phyloP scores from a whole-genome alignment of 2,329 filamentous ascomycete genomes.

The Aspergillus oerlinghausenensis region DNA sequence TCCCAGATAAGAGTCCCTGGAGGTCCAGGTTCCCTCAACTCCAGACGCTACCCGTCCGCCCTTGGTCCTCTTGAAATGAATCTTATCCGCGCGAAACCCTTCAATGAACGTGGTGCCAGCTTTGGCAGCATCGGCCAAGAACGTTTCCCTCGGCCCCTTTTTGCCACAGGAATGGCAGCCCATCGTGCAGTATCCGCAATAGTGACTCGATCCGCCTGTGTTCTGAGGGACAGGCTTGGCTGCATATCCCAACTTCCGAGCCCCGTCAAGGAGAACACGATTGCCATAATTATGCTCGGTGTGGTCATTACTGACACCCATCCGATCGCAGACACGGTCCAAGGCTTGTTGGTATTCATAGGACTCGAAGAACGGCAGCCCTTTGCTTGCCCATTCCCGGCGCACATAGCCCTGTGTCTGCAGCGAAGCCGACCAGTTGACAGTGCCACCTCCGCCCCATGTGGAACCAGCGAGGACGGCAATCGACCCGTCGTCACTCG shows the following conservation, averaged over 20 bases:
- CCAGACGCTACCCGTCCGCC: constrained; percentile 61
- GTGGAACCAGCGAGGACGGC: constrained; percentile 63
- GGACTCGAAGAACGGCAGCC: constrained; percentile 69
- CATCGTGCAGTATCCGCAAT: constrained; percentile 63
- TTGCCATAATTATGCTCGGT: constrained; percentile 73
- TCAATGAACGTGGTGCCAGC: constrained; percentile 79
- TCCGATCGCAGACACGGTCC: constrained; percentile 71
- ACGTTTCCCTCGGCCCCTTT: constrained; percentile 71
- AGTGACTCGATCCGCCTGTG: constrained; percentile 66
- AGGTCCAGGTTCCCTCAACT: constrained; percentile 69
- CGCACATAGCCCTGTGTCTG: constrained; percentile 72
- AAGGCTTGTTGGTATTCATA: constrained; percentile 71
- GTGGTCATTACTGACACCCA: constrained; percentile 66
- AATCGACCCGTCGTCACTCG: constrained; percentile 55
- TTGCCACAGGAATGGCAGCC: constrained; percentile 66
- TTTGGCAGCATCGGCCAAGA: constrained; percentile 71
- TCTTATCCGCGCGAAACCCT: constrained; percentile 66
- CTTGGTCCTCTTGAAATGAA: constrained; percentile 59
- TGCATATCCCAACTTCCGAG: constrained; percentile 66
- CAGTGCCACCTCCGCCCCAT: constrained; percentile 81
- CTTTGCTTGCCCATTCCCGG: constrained; percentile 69
- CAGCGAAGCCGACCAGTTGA: constrained; percentile 74
- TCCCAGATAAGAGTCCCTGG: constrained; percentile 60
- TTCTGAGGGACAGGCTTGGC: constrained; percentile 73
- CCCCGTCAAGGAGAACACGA: constrained; percentile 67